Conservation (phyloP, 2,329 filamentous ascomycete genomes). For the Clonostachys rhizophaga region DNA sequence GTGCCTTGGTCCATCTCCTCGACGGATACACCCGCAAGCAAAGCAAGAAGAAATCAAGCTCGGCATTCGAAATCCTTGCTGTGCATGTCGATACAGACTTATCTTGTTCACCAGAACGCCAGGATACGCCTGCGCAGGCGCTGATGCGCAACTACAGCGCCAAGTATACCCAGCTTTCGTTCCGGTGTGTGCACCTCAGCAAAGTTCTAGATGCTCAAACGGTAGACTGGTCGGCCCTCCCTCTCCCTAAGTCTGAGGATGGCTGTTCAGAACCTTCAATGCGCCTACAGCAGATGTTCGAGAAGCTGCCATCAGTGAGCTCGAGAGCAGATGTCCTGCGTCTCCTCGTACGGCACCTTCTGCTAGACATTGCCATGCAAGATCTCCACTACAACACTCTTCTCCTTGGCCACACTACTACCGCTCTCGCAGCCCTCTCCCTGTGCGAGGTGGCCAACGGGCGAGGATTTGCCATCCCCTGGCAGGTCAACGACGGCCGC, state of each 20-base stretch:
- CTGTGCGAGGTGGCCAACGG: slow-evolving; percentile 89
- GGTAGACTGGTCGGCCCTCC: slow-evolving; percentile 49
- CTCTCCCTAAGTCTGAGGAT: slow-evolving; percentile 7
- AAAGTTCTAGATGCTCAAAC: slow-evolving; percentile 47
- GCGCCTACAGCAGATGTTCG: slow-evolving; percentile 50
- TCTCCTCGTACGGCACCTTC: slow-evolving; percentile 66
- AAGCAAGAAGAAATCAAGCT: slow-evolving; percentile 65
- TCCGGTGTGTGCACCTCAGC: slow-evolving; percentile 60
- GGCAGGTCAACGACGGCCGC: slow-evolving; percentile 73
- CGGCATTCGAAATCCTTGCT: slow-evolving; percentile 63
- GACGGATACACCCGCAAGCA: slow-evolving; percentile 39
- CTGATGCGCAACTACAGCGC: slow-evolving; percentile 49
- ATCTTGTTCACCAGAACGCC: too few relatives aligned
- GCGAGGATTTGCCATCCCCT: slow-evolving; percentile 77
- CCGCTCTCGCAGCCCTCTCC: slow-evolving; percentile 78
- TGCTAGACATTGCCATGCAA: slow-evolving; percentile 58
- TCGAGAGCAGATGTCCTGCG: slow-evolving; percentile 70
- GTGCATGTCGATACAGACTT: slow-evolving; percentile 47
- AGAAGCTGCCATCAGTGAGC: slow-evolving; percentile 65
- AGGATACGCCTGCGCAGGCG: slow-evolving; percentile 23
- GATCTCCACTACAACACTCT: slow-evolving; percentile 61
- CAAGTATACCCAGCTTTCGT: slow-evolving; percentile 62
- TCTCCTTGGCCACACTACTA: slow-evolving; percentile 83
- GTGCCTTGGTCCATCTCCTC: slow-evolving; percentile 71
- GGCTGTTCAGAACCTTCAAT: slow-evolving; percentile 18